Evolutionary conservation across 176 grass and related monocot species (phyloP), one percentile per base, ranked within the genome.

Genomic region (Panicum miliaceum): DNA sequence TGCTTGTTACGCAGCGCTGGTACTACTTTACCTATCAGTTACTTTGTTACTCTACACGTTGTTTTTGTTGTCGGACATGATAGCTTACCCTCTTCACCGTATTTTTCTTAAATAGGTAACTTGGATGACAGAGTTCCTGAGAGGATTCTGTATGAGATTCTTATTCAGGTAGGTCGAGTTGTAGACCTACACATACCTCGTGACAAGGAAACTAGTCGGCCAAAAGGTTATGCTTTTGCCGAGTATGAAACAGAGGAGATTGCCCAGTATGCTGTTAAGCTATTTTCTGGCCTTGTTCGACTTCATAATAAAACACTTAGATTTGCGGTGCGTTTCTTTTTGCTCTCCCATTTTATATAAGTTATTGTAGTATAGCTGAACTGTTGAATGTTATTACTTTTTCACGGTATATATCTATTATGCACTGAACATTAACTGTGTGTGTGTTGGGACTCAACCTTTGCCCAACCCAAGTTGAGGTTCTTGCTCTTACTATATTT

Each of bases 51-150:
- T 83, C 36, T 62, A 12, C 51, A 19, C 12, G 41, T 58, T 42
- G 6, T 65, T 75, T 63, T 53, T 86, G 5, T 36, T 36, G 5
- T 20, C 6, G 23, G 27, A 71, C 71, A 19, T 32, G 75, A 70
- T 29, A 23, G 41, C 34, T 46, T 64, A 61, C 34, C 53, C 5
- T 48, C 19, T 27, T 36, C 71, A 67, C 45, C 69, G 59, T 88
- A 60, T 90, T 25, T 88, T 81, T 80, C 32, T 80, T 79, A 61
- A 82, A 86, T 85, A 98, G 96, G 96, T 90, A 99, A 99, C 91
- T 94, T 99, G 93, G 93, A 99, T 87, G 96, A 99, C 76, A 99
- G 87, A 80, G 88, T 96, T 29, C 78, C 87, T 23, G 96, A 99
- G 77, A 93, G 77, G 82, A 88, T 99, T 23, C 83, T 99, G 58